These are phyloP conservation scores for Sporormia fimetaria DNA, from an alignment of 495 filamentous ascomycete genomes.

Conservation along the genomic window DNA sequence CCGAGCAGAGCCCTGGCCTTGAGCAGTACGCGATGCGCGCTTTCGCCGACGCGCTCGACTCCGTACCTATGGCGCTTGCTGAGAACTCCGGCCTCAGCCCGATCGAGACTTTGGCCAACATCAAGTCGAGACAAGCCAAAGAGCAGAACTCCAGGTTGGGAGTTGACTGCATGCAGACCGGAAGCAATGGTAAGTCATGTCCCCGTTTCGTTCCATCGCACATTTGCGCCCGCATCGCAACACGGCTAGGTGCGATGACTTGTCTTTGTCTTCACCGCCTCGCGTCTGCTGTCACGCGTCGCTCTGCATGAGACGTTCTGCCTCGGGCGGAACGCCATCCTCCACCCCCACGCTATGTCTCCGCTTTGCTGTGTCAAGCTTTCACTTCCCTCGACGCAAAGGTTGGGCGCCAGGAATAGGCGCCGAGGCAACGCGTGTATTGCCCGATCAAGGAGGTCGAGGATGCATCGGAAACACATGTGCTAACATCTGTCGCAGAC, in stretches of 20 bases:
- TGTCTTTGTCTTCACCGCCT: conserved; percentile 11
- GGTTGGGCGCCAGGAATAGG: no score
- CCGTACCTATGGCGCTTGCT: conserved; percentile 89
- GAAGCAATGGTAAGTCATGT: conserved; percentile 60
- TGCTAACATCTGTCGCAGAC: conserved; percentile 39
- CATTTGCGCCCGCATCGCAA: background rate
- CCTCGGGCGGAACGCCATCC: conserved; percentile 9
- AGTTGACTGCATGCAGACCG: conserved; percentile 94
- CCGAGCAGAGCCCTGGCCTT: conserved; percentile 64
- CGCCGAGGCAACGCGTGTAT: no score
- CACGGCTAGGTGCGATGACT: conserved; percentile 9
- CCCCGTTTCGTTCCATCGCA: conserved; percentile 7
- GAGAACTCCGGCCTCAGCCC: conserved; percentile 95
- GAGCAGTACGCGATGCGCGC: conserved; percentile 99
- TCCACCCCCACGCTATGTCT: conserved; percentile 22
- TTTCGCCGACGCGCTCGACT: conserved; percentile 89
- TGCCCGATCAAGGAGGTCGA: no score
- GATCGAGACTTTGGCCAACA: conserved; percentile 83
- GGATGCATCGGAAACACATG: background rate
- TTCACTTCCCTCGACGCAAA: conserved; percentile 12
- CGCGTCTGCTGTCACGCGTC: conserved; percentile 2
- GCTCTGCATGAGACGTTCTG: conserved; percentile 1
- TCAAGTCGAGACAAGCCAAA: conserved; percentile 94
- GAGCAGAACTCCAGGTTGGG: conserved; percentile 75
- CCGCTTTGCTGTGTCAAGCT: conserved; percentile 17